Percentiles rank a stretch among this genome's conserved stretches.
Evolutionary conservation across 306 rosid species (phyloP).

Genomic region (Pyrus pyrifolia): DNA sequence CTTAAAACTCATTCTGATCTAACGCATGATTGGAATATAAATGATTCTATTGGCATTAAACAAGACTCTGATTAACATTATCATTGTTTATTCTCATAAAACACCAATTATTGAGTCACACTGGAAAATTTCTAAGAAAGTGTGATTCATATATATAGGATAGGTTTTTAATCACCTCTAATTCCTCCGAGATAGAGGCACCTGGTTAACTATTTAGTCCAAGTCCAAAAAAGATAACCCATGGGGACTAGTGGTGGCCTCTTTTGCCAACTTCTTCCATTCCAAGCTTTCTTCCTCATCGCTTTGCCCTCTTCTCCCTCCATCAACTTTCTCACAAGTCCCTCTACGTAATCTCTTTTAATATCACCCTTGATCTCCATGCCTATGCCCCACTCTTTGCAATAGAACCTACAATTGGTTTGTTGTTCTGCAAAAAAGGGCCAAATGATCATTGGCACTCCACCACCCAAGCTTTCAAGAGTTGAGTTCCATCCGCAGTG

Average conservation of each 20-base stretch:
- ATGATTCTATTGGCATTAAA: no score
- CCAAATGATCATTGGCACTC: constrained; percentile 7
- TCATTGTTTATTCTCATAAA: no score
- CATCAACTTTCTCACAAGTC: constrained; percentile 53
- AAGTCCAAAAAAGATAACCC: constrained; percentile 39
- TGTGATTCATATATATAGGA: no score
- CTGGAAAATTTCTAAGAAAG: no score
- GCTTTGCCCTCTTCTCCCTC: constrained; percentile 36
- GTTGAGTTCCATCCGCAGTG: constrained; percentile 2
- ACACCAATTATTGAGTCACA: no score
- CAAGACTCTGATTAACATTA: no score
- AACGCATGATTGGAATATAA: no score
- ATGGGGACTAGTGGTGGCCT: constrained; percentile 1
- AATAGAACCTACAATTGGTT: neutral
- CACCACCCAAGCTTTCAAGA: neutral
- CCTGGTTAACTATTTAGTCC: constrained; percentile 11
- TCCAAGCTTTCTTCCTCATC: constrained; percentile 39
- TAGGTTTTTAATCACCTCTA: neutral
- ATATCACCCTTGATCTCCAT: constrained; percentile 12
- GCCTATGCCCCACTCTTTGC: neutral
- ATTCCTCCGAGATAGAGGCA: constrained; percentile 8
- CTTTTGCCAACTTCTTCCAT: constrained; percentile 42
- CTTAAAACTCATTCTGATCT: no score
- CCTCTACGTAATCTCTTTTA: constrained; percentile 36
- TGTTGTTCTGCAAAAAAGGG: neutral